phyloP scores from a whole-genome alignment of 441 rosid species.

The Breynia disticha region DNA sequence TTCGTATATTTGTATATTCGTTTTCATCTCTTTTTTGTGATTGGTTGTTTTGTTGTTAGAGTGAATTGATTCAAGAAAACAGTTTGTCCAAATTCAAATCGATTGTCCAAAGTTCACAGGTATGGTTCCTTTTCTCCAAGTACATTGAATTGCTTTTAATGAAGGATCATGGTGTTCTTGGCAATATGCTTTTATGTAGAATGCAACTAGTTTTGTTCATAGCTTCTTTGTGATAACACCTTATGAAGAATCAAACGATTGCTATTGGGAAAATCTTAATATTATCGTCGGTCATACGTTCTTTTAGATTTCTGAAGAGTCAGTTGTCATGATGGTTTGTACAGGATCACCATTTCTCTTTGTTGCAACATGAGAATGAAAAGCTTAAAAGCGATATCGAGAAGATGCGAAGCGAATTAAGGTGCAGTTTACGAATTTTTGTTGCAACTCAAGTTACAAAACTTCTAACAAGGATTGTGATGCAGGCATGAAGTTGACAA shows the following conservation, averaged over 20 bases:
- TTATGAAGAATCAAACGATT: background rate
- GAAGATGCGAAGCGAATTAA: conserved; percentile 28
- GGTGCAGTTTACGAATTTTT: conserved; percentile 24
- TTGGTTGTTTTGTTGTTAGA: conserved; percentile 23
- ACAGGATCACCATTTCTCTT: conserved; percentile 79
- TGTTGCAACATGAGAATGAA: conserved; percentile 38
- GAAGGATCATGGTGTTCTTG: no score
- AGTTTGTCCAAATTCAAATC: conserved; percentile 81
- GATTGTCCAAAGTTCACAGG: conserved; percentile 79
- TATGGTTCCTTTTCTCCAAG: conserved; percentile 11
- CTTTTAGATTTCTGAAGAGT: background rate
- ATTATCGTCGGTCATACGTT: background rate
- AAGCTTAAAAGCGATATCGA: conserved; percentile 22
- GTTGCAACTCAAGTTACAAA: background rate
- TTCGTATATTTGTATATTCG: background rate
- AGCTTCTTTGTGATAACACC: no score
- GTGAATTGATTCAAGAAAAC: conserved; percentile 69
- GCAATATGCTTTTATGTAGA: no score
- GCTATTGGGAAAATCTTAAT: background rate
- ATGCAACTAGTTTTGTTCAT: no score
- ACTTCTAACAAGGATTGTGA: conserved; percentile 1
- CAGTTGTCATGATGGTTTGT: background rate
- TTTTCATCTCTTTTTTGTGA: background rate
- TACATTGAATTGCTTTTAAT: background rate
- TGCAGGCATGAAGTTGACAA: conserved; percentile 86